Percentiles rank a stretch among this genome's conserved stretches.
Evolutionary conservation across 306 rosid genomes (phyloP).

Genomic region (Castanea sativa): DNA sequence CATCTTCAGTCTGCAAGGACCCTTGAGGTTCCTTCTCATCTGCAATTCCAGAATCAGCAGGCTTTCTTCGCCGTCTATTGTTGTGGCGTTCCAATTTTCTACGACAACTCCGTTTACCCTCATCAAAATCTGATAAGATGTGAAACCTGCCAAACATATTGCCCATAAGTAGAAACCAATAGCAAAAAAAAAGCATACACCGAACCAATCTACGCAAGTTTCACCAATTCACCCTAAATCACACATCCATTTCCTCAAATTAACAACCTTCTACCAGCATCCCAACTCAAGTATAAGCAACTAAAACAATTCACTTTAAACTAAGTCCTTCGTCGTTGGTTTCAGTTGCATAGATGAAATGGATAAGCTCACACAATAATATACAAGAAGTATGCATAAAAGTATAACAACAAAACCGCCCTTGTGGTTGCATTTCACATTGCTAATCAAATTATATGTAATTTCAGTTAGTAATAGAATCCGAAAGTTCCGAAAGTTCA

Average conservation of each 20-base stretch:
- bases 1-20: slow-evolving; percentile 48
- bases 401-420: neutral
- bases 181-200: neutral
- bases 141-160: slow-evolving; percentile 69
- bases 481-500: neutral
- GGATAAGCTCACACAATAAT: neutral
- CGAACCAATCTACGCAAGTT: neutral
- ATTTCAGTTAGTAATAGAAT: neutral
- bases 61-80: slow-evolving; percentile 79
- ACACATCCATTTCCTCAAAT: neutral
- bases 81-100: slow-evolving; percentile 93
- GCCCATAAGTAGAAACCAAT: neutral
- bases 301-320: neutral
- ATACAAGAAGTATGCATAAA: neutral
- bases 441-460: too few species aligned
- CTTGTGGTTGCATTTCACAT: too few species aligned
- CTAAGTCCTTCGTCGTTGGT: neutral
- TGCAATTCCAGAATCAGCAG: slow-evolving; percentile 34
- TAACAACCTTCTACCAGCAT: neutral
- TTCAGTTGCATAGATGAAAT: too few species aligned
- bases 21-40: slow-evolving; percentile 46
- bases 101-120: slow-evolving; percentile 95
- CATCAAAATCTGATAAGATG: slow-evolving; percentile 77
- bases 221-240: neutral
- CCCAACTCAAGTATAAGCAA: neutral